Evolutionary conservation across 148 eudicot species (phyloP).

Genomic region (Dysphania ambrosioides): DNA sequence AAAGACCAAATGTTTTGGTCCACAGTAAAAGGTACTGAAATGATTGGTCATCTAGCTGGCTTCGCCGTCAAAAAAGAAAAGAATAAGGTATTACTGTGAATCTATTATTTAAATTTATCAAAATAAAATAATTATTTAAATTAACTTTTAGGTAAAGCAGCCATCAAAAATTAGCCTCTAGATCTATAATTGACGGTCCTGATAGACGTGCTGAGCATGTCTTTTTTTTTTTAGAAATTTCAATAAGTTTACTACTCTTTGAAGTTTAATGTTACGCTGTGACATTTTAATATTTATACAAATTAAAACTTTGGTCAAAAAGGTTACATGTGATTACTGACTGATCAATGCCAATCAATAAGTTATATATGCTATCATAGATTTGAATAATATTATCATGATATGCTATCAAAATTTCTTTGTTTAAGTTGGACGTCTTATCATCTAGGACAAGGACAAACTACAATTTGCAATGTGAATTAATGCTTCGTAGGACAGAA

Average conservation of each 20-base stretch:
- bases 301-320: neutral
- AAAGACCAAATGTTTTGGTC: neutral
- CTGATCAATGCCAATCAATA: neutral
- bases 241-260: neutral
- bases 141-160: neutral
- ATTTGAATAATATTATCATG: constrained; percentile 8
- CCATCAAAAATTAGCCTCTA: neutral
- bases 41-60: neutral
- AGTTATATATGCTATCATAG: constrained; percentile 18
- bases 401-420: constrained; percentile 13
- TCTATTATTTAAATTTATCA: too few relatives aligned
- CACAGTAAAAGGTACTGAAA: neutral
- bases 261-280: neutral
- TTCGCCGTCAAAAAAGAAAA: neutral
- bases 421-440: constrained; percentile 14
- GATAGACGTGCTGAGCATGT: constrained; percentile 5
- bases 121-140: neutral
- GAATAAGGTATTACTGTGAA: neutral
- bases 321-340: constrained; percentile 1
- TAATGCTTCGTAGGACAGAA: neutral
- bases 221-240: neutral
- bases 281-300: neutral
- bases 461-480: constrained; percentile 3
- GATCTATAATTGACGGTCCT: constrained; percentile 9
- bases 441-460: neutral